These are phyloP conservation scores for Eutypella sp. DNA, from an alignment of 2,329 filamentous ascomycete species.

Conservation along the genomic window DNA sequence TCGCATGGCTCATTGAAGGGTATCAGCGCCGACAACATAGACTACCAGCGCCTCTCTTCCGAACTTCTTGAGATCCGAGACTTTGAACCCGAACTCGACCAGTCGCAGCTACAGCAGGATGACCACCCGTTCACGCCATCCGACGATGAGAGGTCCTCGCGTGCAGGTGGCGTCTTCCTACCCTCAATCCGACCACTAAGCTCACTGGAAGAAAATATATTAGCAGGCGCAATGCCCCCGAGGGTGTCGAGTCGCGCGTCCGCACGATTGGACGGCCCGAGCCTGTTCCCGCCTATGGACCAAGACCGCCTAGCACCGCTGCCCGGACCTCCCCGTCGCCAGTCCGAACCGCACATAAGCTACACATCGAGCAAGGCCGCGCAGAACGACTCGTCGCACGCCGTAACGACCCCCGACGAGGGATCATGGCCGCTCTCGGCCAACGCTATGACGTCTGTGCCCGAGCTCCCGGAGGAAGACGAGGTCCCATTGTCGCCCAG, in stretches of 20 bases:
- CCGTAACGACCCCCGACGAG: conserved; percentile 38
- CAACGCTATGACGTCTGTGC: conserved; percentile 37
- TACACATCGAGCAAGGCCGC: conserved; percentile 7
- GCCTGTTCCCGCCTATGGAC: conserved; percentile 28
- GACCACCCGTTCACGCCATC: conserved; percentile 25
- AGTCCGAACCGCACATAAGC: conserved; percentile 36
- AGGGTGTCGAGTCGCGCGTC: conserved; percentile 52
- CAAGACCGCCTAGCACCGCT: conserved; percentile 42
- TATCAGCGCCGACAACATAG: conserved; percentile 35
- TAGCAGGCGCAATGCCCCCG: conserved; percentile 41
- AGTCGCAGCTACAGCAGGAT: conserved; percentile 10
- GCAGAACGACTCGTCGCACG: conserved; percentile 28
- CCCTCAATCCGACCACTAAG: conserved; percentile 47
- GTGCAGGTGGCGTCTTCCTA: conserved; percentile 33
- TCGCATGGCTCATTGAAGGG: conserved; percentile 31
- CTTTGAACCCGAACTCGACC: conserved; percentile 1
- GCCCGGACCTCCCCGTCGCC: conserved; percentile 35
- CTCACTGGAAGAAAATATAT: conserved; percentile 35
- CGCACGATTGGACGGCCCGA: conserved; percentile 37
- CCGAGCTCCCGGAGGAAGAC: conserved; percentile 61
- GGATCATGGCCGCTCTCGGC: conserved; percentile 41
- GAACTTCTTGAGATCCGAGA: conserved; percentile 29
- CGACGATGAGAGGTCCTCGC: no score
- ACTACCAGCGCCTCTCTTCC: conserved; percentile 46
- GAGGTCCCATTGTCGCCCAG: no score